phyloP scores from a whole-genome alignment of 1,284 basidiomycete species.

The Melanopsichium pennsylvanicum region DNA sequence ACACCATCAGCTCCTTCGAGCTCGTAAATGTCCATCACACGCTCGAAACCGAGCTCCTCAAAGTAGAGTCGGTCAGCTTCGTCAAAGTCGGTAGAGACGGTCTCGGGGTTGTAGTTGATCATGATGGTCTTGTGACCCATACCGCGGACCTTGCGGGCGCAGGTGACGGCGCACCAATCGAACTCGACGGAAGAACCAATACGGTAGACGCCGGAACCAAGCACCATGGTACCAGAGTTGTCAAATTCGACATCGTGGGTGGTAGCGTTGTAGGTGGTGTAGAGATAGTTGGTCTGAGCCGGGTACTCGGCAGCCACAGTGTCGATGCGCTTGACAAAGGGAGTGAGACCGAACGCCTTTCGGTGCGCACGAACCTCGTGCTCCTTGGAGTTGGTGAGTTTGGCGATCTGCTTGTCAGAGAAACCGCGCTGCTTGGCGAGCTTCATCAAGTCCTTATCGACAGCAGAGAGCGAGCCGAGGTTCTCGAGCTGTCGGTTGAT shows the following conservation, averaged over 20 bases:
- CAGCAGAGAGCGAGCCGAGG: conserved; percentile 71
- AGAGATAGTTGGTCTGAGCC: conserved; percentile 98
- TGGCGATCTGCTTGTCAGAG: conserved; percentile 89
- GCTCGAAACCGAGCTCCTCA: conserved; percentile 95
- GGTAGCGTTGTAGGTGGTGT: conserved; percentile 98
- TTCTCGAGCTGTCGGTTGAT: conserved; percentile 62
- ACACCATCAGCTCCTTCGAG: conserved; percentile 90
- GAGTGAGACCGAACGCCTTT: conserved; percentile 86
- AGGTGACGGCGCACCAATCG: conserved; percentile 99
- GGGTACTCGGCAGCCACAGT: conserved; percentile 99
- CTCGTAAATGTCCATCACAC: conserved; percentile 99
- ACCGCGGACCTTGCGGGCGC: conserved; percentile 86
- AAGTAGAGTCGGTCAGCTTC: conserved; percentile 99
- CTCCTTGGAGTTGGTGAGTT: conserved; percentile 75
- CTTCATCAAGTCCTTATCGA: conserved; percentile 67
- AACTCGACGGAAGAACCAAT: conserved; percentile 99
- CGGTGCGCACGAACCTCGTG: conserved; percentile 81
- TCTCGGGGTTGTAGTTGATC: conserved; percentile 99
- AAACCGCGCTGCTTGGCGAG: conserved; percentile 72
- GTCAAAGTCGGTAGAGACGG: conserved; percentile 98
- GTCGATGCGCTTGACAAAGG: conserved; percentile 99
- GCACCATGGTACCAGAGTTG: conserved; percentile 97
- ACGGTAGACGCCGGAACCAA: conserved; percentile 98
- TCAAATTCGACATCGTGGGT: conserved; percentile 95
- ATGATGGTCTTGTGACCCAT: conserved; percentile 96